These are phyloP conservation scores for Aspergillus alliaceus DNA, from an alignment of 2,329 filamentous ascomycete genomes.

Conservation along the genomic window DNA sequence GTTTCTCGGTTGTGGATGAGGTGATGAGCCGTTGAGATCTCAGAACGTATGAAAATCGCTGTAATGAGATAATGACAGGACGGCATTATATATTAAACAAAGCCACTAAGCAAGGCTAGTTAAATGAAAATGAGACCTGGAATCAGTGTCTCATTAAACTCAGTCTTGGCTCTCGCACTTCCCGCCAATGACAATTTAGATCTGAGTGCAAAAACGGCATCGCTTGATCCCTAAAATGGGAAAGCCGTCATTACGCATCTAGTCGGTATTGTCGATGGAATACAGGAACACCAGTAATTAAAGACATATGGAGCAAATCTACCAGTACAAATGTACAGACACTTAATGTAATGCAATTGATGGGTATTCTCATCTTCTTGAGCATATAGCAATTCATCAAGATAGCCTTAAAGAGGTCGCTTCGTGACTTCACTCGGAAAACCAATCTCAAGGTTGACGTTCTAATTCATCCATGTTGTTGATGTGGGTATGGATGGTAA, in stretches of 20 bases:
- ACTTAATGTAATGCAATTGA: not conserved
- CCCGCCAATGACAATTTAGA: slow-evolving; percentile 1
- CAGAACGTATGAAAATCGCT: no score
- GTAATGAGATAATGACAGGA: not conserved
- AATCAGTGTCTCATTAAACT: slow-evolving; percentile 15
- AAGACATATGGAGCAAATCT: not conserved
- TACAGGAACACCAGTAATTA: not conserved
- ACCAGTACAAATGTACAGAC: not conserved
- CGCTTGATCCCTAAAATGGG: not conserved
- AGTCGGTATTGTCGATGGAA: not conserved
- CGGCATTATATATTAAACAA: not conserved
- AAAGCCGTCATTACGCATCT: not conserved
- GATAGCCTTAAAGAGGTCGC: not conserved
- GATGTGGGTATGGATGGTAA: not conserved
- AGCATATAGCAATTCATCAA: not conserved
- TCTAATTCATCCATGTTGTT: no score
- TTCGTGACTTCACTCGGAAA: no score
- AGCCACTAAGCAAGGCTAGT: not conserved
- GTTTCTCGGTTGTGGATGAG: not conserved
- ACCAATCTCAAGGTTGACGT: no score
- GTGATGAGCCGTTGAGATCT: not conserved
- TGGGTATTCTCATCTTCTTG: not conserved
- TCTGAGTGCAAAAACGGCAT: not conserved
- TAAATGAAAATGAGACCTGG: slow-evolving; percentile 5
- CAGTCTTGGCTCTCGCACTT: slow-evolving; percentile 11